Percentiles rank a stretch among this genome's conserved stretches.
phyloP scores from a whole-genome alignment of 2,329 filamentous ascomycete species.

The Fusarium sp. region DNA sequence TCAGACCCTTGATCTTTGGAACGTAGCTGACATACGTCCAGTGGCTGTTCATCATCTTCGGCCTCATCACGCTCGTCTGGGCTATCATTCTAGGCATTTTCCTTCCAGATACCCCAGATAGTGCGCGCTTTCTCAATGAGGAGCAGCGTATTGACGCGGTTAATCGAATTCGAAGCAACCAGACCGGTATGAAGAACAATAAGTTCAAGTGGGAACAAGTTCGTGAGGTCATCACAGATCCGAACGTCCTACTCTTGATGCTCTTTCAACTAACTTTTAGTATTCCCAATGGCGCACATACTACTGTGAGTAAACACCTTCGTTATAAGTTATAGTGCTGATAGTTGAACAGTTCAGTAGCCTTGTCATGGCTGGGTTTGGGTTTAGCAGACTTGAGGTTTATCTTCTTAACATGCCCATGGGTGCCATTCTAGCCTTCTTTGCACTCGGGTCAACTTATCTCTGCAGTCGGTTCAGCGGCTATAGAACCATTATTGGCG shows the following conservation, averaged over 20 bases:
- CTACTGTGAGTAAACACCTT: constrained; percentile 13
- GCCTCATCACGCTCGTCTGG: constrained; percentile 40
- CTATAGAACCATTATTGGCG: constrained; percentile 36
- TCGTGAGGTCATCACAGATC: constrained; percentile 36
- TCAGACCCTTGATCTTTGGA: rapidly evolving
- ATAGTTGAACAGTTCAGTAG: constrained; percentile 37
- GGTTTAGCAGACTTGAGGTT: constrained; percentile 36
- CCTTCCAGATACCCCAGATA: constrained; percentile 34
- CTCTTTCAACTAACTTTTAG: constrained; percentile 37
- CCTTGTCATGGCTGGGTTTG: constrained; percentile 43
- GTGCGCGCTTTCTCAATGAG: constrained; percentile 34
- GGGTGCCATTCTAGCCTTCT: constrained; percentile 37
- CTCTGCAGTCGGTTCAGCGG: constrained; percentile 37
- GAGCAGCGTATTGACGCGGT: constrained; percentile 31
- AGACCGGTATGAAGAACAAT: constrained; percentile 40
- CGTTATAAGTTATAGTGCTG: rapidly evolving
- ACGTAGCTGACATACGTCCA: rapidly evolving
- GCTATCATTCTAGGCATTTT: constrained; percentile 27
- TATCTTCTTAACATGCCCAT: constrained; percentile 44
- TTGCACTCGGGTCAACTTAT: constrained; percentile 34
- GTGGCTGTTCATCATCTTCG: constrained; percentile 45
- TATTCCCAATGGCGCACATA: constrained; percentile 41
- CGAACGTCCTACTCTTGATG: constrained; percentile 40
- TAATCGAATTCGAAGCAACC: constrained; percentile 36
- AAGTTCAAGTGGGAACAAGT: constrained; percentile 43